Conservation (phyloP, 768 basidiomycete species). For the Zangia roseola region DNA sequence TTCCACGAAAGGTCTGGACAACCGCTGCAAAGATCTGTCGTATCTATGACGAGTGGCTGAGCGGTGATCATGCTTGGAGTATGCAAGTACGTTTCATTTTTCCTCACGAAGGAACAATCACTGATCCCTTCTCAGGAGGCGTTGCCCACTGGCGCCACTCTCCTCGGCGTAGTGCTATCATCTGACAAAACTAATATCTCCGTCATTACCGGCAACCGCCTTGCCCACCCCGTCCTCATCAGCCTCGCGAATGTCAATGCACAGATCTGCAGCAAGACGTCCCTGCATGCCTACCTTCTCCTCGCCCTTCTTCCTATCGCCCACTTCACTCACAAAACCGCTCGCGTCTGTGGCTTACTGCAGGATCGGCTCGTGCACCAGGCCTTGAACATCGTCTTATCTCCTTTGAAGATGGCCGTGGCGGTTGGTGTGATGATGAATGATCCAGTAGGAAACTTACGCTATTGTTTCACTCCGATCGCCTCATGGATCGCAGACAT, state of each 20-base stretch:
- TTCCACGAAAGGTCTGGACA: too few relatives aligned
- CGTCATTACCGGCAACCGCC: conserved; percentile 1
- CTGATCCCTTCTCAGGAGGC: too few relatives aligned
- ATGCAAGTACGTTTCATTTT: conserved; percentile 6
- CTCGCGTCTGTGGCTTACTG: background rate
- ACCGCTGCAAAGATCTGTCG: too few relatives aligned
- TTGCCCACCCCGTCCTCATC: conserved; percentile 9
- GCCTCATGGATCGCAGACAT: background rate
- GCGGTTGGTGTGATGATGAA: background rate
- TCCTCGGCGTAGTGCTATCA: background rate
- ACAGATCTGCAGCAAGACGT: too few relatives aligned
- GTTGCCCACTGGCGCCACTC: background rate
- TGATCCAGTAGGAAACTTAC: background rate
- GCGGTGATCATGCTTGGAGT: background rate
- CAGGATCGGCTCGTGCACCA: background rate
- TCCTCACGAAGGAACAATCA: too few relatives aligned
- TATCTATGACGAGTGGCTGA: too few relatives aligned
- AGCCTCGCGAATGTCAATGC: conserved; percentile 10
- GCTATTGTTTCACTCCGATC: background rate
- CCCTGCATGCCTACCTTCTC: conserved; percentile 6
- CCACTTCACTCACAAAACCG: conserved; percentile 7
- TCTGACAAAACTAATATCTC: too few relatives aligned
- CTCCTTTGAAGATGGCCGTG: background rate
- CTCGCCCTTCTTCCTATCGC: conserved; percentile 4
- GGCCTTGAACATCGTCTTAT: background rate